Conservation (phyloP, 352 stramenopile species). For the Globisporangium sylvaticum region DNA sequence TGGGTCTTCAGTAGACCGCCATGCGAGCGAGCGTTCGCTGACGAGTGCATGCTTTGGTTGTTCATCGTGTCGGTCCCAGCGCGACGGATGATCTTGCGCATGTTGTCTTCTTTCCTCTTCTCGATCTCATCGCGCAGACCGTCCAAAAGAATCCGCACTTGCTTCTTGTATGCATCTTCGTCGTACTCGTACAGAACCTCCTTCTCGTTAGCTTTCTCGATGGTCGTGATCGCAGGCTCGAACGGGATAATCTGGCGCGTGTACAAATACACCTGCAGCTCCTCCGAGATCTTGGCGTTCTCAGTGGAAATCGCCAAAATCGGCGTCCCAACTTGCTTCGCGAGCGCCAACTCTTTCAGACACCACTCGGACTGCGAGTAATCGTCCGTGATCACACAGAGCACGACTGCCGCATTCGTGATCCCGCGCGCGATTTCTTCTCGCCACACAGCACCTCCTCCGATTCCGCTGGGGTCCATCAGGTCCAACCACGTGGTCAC, state of each 20-base stretch:
- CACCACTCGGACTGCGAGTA: conserved; percentile 60
- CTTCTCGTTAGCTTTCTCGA: conserved; percentile 41
- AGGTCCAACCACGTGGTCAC: conserved; percentile 65
- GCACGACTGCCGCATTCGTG: conserved; percentile 49
- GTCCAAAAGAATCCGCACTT: conserved; percentile 68
- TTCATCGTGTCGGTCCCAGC: conserved; percentile 16
- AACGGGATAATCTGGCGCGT: conserved; percentile 80
- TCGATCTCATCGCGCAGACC: conserved; percentile 81
- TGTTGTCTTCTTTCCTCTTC: conserved; percentile 67
- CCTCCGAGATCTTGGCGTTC: conserved; percentile 63
- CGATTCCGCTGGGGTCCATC: conserved; percentile 65
- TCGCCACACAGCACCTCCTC: conserved; percentile 55
- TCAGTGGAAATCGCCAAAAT: conserved; percentile 80
- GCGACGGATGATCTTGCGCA: conserved; percentile 49
- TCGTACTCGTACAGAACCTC: conserved; percentile 60
- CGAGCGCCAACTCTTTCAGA: conserved; percentile 55
- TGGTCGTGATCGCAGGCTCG: conserved; percentile 52
- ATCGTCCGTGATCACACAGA: conserved; percentile 59
- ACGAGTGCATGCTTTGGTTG: conserved; percentile 13
- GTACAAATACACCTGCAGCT: conserved; percentile 85
- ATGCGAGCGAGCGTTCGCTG: conserved; percentile 1
- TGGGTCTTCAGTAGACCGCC: conserved; percentile 10
- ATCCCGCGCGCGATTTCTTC: conserved; percentile 66
- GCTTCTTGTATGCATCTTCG: conserved; percentile 61
- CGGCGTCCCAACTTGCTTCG: conserved; percentile 74